phyloP scores from a whole-genome alignment of 108 stramenopile species.

The Skeletonema potamos region DNA sequence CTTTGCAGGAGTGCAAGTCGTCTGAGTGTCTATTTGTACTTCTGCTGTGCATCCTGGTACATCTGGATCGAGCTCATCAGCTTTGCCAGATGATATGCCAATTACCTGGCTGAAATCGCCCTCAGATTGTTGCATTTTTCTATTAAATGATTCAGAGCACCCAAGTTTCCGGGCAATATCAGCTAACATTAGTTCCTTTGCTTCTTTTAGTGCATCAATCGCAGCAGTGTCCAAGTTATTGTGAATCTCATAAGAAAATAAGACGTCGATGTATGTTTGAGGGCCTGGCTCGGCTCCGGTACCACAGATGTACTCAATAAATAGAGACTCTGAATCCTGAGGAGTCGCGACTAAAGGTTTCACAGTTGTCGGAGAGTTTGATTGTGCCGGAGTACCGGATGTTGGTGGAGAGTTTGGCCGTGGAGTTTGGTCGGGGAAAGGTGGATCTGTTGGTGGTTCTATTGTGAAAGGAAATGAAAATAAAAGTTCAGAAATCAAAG shows the following conservation, averaged over 20 bases:
- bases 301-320: slow-evolving; percentile 8
- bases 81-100: slow-evolving; percentile 12
- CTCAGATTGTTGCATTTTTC: slow-evolving; percentile 9
- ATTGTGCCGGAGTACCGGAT: not conserved
- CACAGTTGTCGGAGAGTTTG: not conserved
- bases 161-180: slow-evolving; percentile 32
- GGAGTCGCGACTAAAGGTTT: not conserved
- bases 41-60: slow-evolving; percentile 37
- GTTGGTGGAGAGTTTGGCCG: not conserved
- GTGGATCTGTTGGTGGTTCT: not conserved
- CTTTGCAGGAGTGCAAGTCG: slow-evolving; percentile 32
- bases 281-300: not conserved
- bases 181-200: slow-evolving; percentile 26
- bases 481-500: not conserved
- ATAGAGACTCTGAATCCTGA: not conserved
- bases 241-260: slow-evolving; percentile 44
- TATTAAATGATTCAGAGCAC: slow-evolving; percentile 12
- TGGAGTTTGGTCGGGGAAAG: not conserved
- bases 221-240: slow-evolving; percentile 26
- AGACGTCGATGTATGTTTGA: slow-evolving; percentile 15
- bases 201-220: slow-evolving; percentile 30
- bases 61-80: slow-evolving; percentile 31
- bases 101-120: slow-evolving; percentile 15
- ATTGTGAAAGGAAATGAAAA: not conserved
- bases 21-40: slow-evolving; percentile 11